Percentiles rank a stretch among this genome's conserved stretches.
These are phyloP conservation scores for Wickerhamiella alocasiicola DNA, from an alignment of 805 yeast species.

Conservation along the genomic window DNA sequence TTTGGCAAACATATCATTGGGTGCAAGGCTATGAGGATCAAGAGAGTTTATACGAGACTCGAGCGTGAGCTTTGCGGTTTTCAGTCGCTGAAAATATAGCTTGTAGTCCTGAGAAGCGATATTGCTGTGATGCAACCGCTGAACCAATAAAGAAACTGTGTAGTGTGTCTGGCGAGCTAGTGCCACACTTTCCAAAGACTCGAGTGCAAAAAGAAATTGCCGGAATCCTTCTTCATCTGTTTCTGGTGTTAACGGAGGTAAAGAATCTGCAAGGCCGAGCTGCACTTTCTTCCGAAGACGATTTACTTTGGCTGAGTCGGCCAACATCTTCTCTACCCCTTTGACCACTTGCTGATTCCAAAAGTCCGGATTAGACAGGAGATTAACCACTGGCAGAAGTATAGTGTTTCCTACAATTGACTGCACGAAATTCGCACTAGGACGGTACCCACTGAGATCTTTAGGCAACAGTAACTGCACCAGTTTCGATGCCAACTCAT, in stretches of 20 bases:
- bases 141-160: slow-evolving; percentile 36
- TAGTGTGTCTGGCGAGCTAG: slow-evolving; percentile 40
- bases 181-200: slow-evolving; percentile 27
- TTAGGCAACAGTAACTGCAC: slow-evolving; percentile 37
- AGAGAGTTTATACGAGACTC: slow-evolving; percentile 25
- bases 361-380: slow-evolving; percentile 60
- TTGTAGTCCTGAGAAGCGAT: slow-evolving; percentile 23
- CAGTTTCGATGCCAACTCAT: slow-evolving; percentile 32
- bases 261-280: slow-evolving; percentile 8
- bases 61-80: slow-evolving; percentile 25
- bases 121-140: slow-evolving; percentile 28
- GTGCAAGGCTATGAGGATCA: slow-evolving; percentile 14
- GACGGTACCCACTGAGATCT: slow-evolving; percentile 34
- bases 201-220: slow-evolving; percentile 30
- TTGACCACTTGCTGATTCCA: slow-evolving; percentile 56
- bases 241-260: slow-evolving; percentile 28
- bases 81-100: slow-evolving; percentile 21
- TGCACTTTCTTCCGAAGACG: slow-evolving; percentile 35
- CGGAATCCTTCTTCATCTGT: slow-evolving; percentile 34
- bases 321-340: slow-evolving; percentile 48
- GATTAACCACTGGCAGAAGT: slow-evolving; percentile 36
- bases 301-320: slow-evolving; percentile 63
- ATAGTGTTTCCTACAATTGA: slow-evolving; percentile 55
- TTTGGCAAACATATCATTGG: slow-evolving; percentile 2
- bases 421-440: slow-evolving; percentile 39